Conservation (phyloP, 2,329 filamentous ascomycete species). For the Monosporascus cannonballus region DNA sequence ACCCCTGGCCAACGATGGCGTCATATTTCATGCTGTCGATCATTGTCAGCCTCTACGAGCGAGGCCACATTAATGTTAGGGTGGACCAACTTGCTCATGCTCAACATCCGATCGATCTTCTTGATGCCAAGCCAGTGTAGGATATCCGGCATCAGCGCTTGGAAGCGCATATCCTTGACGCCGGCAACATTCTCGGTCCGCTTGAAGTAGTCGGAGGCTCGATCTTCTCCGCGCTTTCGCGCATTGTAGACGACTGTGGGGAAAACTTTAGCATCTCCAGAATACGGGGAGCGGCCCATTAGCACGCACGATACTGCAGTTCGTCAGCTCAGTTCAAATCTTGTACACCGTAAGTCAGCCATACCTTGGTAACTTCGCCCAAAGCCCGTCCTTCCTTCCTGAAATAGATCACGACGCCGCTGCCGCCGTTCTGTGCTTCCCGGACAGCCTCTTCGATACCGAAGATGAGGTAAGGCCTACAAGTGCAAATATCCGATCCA, state of each 20-base stretch:
- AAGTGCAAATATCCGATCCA: constrained; percentile 96
- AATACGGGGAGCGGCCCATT: constrained; percentile 13
- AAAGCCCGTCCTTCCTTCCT: constrained; percentile 92
- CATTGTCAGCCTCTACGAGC: constrained; percentile 19
- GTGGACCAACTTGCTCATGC: constrained; percentile 81
- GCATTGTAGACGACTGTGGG: constrained; percentile 65
- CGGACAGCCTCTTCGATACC: constrained; percentile 97
- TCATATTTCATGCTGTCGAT: constrained; percentile 76
- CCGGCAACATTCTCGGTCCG: constrained; percentile 97
- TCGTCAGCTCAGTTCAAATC: constrained; percentile 24
- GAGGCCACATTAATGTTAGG: constrained; percentile 5
- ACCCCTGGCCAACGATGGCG: constrained; percentile 79
- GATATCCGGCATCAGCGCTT: constrained; percentile 96
- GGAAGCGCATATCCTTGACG: constrained; percentile 95
- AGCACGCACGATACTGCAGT: constrained; percentile 39
- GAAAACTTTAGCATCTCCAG: constrained; percentile 17
- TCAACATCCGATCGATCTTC: constrained; percentile 97
- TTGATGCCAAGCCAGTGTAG: constrained; percentile 97
- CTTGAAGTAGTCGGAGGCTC: constrained; percentile 89
- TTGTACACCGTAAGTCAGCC: constrained; percentile 22
- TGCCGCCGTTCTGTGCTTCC: constrained; percentile 89
- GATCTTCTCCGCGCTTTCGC: constrained; percentile 70
- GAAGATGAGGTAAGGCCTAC: constrained; percentile 90
- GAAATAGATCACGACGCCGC: constrained; percentile 96
- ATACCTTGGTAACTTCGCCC: constrained; percentile 91